Conservation (phyloP, 805 yeast genomes). For the Geotrichum ghanense region DNA sequence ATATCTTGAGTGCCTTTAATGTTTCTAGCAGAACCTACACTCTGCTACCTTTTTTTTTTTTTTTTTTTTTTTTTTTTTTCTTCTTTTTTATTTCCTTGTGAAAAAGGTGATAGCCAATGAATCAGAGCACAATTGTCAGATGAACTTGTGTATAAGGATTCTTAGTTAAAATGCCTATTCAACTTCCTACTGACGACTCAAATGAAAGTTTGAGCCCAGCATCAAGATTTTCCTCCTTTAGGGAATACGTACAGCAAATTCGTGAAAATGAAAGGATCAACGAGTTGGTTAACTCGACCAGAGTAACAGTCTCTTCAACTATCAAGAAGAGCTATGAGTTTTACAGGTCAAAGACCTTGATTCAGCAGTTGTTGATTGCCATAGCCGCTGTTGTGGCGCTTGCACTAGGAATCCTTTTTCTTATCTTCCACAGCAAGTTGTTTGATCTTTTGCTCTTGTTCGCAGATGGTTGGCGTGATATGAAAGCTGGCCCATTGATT, state of each 20-base stretch:
- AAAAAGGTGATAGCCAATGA: too few species aligned
- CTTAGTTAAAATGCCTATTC: not conserved
- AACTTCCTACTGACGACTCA: not conserved
- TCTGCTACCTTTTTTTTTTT: too few species aligned
- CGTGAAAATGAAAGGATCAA: too few species aligned
- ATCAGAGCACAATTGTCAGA: too few species aligned
- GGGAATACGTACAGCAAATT: too few species aligned
- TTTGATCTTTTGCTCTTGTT: conserved; percentile 22
- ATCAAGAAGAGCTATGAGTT: not conserved
- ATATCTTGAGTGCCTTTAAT: too few species aligned
- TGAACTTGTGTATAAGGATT: not conserved
- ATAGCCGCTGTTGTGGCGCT: conserved; percentile 6
- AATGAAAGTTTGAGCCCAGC: not conserved
- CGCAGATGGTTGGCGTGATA: conserved; percentile 21
- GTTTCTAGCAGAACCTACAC: too few species aligned
- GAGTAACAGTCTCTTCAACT: not conserved
- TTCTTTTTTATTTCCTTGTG: too few species aligned
- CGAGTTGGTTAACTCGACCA: too few species aligned
- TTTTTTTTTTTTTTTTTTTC: too few species aligned
- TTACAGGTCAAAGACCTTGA: conserved; percentile 1
- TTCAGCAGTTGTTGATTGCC: conserved; percentile 9
- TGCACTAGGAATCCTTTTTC: conserved; percentile 13
- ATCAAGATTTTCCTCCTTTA: too few species aligned
- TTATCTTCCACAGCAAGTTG: conserved; percentile 26
- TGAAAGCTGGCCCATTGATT: conserved; percentile 26